Base-by-base conservation (phyloP, 2,329 filamentous ascomycete genomes). In the Fusarium sp. region DNA sequence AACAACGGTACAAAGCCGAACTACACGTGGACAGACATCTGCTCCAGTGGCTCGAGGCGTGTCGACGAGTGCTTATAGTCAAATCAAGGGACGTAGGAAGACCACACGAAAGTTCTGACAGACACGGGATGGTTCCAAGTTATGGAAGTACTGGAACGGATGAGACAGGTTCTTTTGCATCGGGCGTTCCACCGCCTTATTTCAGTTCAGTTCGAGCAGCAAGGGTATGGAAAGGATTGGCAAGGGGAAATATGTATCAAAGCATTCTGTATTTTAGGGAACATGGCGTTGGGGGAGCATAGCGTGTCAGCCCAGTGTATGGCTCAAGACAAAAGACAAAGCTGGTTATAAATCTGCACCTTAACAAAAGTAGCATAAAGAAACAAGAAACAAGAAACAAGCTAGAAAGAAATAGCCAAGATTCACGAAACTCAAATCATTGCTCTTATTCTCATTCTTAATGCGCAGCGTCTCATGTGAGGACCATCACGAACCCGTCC, bases 11-110 rank as follows among this genome's bases (percentile, higher is more conserved):
- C 63, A 59, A 48, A 45, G 61, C 44, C 64, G 57, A 18, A 28
- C 59, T 20, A 26, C 45, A 4, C 71, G 61, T 2, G 61, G 72
- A 39, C 70, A 66, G 35, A 70, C 75, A 50, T 72, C 65, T 26
- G 50, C 74, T 50, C 75, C 72, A n/a, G 61, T 64, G n/a, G 65
- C 65, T 58, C 59, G 68, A 51, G 64, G 73, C 51, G 60, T 33
- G 30, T 73, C 47, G 22, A 69, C 73, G 14, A 77, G 76, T 54
- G 75, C 75, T 5, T 75, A 64, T 38, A 76, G 75, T 39, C 73
- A 74, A 55, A 78, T 77, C 24, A 76, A 65, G 58, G 76, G 71
- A 41, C 63, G 75, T 50, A 65, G 62, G 50, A 78, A 65, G 58
- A 60, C 63, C 24, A 72, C 72, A 8, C 67, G 71, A 24, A 77